Evolutionary conservation across 192 early-diverging fungal species (phyloP), one percentile per base, ranked within the genome.

Genomic region (Irineochytrium annulatum): DNA sequence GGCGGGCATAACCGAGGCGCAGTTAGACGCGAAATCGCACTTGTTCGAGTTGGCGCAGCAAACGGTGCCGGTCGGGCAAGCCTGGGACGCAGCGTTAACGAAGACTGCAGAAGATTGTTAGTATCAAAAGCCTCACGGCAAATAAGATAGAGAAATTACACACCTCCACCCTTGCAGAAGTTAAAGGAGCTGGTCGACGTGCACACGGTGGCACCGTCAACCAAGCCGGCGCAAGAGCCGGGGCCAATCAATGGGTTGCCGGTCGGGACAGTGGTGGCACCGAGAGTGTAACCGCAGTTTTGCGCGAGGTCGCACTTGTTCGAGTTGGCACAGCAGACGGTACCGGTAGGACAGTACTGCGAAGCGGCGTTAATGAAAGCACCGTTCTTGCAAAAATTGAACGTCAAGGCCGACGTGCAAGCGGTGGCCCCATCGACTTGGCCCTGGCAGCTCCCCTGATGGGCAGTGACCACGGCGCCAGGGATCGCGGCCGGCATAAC

Each of bases 311-410:
- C 37, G n/a, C 37, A 41, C n/a, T 41, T 41, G 37, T 41, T 41
- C n/a, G 37, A 41, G 53, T 63, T 55, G 3, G 62, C 52, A 31
- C 53, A 63, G 62, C 62, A 63, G 16, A 63, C 62, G n/a, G 62
- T 56, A 28, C 62, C 62, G 34, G 37, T 4, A 14, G 62, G 51
- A 43, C 62, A 63, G 26, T 35, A 43, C 53, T 63, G 62, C 3
- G 52, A 43, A 3, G 28, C 27, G 16, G 53, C 31, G 6, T 43
- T 43, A n/a, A 29, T 13, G 27, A 29, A 41, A 41, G 37, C 37
- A 13, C 8, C n/a, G 8, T 41, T 41, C n/a, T 41, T 13, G 24
- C 44, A 0, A 48, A 60, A 0, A 30, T 24, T 60, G 14, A 8
- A 17, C 8, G 43, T 32, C 14, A 48, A 28, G 33, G 0, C 26